Evolutionary conservation across 139 green algal species (phyloP).

Genomic region (Pleodorina starrii): DNA sequence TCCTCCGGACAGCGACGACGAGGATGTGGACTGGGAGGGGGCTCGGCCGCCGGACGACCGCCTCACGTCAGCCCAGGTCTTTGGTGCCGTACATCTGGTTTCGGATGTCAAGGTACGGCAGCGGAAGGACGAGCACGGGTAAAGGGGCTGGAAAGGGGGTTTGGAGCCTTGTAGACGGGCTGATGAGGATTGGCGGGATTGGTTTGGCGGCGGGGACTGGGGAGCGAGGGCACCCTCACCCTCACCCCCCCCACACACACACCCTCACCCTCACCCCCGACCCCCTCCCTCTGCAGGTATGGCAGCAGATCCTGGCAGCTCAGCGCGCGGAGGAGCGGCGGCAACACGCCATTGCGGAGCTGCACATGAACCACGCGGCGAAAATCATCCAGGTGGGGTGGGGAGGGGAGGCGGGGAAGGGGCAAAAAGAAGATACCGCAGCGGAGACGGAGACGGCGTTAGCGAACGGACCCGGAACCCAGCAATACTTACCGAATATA

Average conservation of each 20-base stretch:
- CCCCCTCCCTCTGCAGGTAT: constrained; percentile 39
- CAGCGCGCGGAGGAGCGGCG: constrained; percentile 26
- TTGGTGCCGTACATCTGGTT: constrained; percentile 8
- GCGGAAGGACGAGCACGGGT: not conserved
- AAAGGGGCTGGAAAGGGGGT: not conserved
- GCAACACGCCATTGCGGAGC: constrained; percentile 41
- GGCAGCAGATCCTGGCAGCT: constrained; percentile 46
- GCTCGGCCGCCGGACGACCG: not conserved
- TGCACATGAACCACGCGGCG: constrained; percentile 39
- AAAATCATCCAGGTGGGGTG: constrained; percentile 29
- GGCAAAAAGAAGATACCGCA: too few species aligned
- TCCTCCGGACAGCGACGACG: not conserved
- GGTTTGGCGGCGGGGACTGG: too few species aligned
- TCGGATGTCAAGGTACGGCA: constrained; percentile 16
- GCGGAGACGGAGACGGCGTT: too few species aligned
- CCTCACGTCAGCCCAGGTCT: not conserved
- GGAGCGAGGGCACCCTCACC: too few species aligned
- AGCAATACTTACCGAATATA: too few species aligned
- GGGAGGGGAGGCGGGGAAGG: not conserved
- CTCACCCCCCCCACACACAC: too few species aligned
- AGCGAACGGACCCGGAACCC: too few species aligned
- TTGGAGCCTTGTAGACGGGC: not conserved
- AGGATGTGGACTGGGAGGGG: not conserved
- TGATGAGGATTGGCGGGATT: too few species aligned
- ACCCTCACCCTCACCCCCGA: too few species aligned